Evolutionary conservation across 306 rosid genomes (phyloP).

Genomic region (Cucumis melo): DNA sequence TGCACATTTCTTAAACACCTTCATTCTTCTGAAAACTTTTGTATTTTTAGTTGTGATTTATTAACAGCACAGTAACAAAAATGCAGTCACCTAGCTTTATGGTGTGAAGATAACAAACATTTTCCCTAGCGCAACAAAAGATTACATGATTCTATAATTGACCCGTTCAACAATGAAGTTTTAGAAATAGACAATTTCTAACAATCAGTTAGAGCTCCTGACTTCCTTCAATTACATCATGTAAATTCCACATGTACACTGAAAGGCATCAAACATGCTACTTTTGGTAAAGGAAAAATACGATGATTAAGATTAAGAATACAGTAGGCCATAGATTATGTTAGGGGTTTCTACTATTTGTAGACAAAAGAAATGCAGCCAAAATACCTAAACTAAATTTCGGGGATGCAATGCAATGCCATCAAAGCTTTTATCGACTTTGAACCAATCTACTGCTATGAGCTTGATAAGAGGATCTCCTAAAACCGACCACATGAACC

Average conservation of each 20-base stretch:
- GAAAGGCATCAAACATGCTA: not conserved
- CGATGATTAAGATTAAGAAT: not conserved
- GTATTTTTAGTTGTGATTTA: too few relatives aligned
- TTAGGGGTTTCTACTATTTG: not conserved
- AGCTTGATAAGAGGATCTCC: conserved; percentile 90
- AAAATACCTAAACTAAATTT: conserved; percentile 60
- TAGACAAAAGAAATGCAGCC: not conserved
- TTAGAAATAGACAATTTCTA: not conserved
- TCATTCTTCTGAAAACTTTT: too few relatives aligned
- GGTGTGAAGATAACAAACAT: not conserved
- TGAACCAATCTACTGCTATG: conserved; percentile 75
- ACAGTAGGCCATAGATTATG: not conserved
- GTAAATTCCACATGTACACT: not conserved
- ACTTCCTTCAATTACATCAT: not conserved
- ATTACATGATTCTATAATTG: not conserved
- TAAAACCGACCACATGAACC: too few relatives aligned
- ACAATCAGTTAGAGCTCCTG: not conserved
- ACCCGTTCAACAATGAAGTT: too few relatives aligned
- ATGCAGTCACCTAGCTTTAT: not conserved
- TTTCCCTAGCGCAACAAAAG: not conserved
- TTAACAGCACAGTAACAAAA: not conserved
- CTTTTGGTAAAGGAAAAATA: not conserved
- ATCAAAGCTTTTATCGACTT: conserved; percentile 42
- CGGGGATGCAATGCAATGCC: conserved; percentile 59
- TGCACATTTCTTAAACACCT: not conserved